Conservation (phyloP, 257 asterid genomes). For the Rhazya stricta region DNA sequence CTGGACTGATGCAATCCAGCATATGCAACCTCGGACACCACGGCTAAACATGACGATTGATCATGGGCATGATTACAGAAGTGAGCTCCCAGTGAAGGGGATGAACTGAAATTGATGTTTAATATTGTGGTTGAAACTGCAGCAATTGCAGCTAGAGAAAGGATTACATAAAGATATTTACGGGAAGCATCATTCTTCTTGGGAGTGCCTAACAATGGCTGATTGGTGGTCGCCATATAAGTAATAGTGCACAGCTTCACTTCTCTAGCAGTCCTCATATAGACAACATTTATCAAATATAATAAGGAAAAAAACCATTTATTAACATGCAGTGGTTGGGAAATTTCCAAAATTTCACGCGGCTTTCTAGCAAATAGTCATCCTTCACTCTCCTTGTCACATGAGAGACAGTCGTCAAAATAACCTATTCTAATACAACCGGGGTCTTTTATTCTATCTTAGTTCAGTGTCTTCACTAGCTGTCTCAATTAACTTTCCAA, state of each 20-base stretch:
- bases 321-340: no score
- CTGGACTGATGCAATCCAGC: neutral
- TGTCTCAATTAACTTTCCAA: no score
- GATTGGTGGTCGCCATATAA: conserved; percentile 12
- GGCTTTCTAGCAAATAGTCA: no score
- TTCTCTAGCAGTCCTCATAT: neutral
- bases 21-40: conserved; percentile 17
- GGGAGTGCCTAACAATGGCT: conserved; percentile 17
- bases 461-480: no score
- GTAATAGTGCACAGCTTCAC: neutral
- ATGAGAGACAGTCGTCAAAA: no score
- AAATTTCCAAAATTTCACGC: no score
- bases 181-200: neutral
- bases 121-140: neutral
- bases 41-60: conserved; percentile 13
- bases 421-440: no score
- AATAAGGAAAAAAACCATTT: no score
- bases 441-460: no score
- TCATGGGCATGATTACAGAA: conserved; percentile 21
- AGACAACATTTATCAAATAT: neutral
- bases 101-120: neutral
- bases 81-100: neutral
- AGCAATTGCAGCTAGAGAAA: conserved; percentile 13
- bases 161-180: neutral
- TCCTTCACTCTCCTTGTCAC: no score